Evolutionary conservation across 768 basidiomycete species (phyloP), one percentile per base, ranked within the genome.

Genomic region (Tremella fuciformis): DNA sequence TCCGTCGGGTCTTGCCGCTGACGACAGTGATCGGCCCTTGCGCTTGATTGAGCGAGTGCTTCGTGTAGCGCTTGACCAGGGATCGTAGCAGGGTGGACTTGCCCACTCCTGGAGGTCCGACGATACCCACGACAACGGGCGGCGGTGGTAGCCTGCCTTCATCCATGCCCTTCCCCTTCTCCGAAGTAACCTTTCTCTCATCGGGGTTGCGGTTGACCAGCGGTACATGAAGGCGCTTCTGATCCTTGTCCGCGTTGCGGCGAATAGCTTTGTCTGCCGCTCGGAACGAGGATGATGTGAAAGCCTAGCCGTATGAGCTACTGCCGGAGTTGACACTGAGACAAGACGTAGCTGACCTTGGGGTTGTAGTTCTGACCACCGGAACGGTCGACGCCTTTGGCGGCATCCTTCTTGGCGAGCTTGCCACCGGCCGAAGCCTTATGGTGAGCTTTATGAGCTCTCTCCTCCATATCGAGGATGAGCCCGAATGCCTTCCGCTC

Each of bases 21-120:
- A 98, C 88, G 19, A 98, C 88, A 0, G 96, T 99, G 50, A 98
- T 85, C 3, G 96, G 96, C 0, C 96, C 96, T 68, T 88, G 87
- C 58, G 87, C 85, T 24, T 97, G 89, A 65, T 84, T 86, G 22
- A 98, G 78, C 0, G 88, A 90, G 78, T 96, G 92, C 72, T 97
- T 99, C 9, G 94, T 90, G 76, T 90, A 93, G 44, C 94, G 81
- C 61, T 90, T 83, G 37, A 99, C 86, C 18, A 99, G 84, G 64
- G 87, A 89, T 74, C 92, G 91, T 64, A 98, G 82, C 11, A 99
- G 81, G 1, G 92, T 98, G 0, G 90, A 89, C 77, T 98, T 99
- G 55, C 96, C 96, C 21, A 81, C 96, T 8, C 96, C 96, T 1
- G 93, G 87, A 25, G 96, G 93, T 0, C 96, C 96, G 39, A 97